A percentile compares a stretch with the other conserved stretches of the same genome.
phyloP scores from a whole-genome alignment of 2,329 filamentous ascomycete species.

The Cercospora citrullina region DNA sequence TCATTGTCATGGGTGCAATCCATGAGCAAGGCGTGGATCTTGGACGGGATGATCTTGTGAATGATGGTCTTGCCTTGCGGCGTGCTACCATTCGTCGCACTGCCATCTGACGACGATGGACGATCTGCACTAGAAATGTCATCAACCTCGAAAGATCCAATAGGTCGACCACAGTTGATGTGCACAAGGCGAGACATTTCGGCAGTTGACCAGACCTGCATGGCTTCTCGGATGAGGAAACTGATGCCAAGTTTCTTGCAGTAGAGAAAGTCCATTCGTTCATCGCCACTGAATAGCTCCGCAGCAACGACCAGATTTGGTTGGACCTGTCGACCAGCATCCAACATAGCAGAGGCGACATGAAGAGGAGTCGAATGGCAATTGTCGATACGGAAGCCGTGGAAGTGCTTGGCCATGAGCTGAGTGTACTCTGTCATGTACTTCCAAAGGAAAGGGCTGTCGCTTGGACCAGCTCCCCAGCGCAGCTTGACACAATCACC shows the following conservation, averaged over 20 bases:
- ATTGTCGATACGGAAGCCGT: conserved; percentile 95
- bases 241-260: conserved; percentile 89
- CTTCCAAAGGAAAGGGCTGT: conserved; percentile 93
- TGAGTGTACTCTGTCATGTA: conserved; percentile 93
- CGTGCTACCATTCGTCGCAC: conserved; percentile 35
- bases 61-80: conserved; percentile 62
- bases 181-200: conserved; percentile 93
- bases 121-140: conserved; percentile 68
- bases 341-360: conserved; percentile 91
- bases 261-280: conserved; percentile 94
- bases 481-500: conserved; percentile 96
- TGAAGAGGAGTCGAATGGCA: conserved; percentile 94
- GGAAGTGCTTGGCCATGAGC: conserved; percentile 91
- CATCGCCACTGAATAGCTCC: conserved; percentile 92
- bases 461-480: conserved; percentile 75
- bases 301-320: conserved; percentile 90
- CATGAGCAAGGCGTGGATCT: conserved; percentile 95
- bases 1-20: conserved; percentile 99
- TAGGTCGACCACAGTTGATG: conserved; percentile 86
- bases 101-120: conserved; percentile 36
- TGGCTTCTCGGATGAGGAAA: conserved; percentile 90
- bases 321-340: conserved; percentile 84
- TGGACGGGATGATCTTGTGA: conserved; percentile 78
- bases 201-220: conserved; percentile 96
- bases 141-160: conserved; percentile 96